Evolutionary conservation across 805 yeast genomes (phyloP).

Genomic region (Metschnikowia amazonensis): DNA sequence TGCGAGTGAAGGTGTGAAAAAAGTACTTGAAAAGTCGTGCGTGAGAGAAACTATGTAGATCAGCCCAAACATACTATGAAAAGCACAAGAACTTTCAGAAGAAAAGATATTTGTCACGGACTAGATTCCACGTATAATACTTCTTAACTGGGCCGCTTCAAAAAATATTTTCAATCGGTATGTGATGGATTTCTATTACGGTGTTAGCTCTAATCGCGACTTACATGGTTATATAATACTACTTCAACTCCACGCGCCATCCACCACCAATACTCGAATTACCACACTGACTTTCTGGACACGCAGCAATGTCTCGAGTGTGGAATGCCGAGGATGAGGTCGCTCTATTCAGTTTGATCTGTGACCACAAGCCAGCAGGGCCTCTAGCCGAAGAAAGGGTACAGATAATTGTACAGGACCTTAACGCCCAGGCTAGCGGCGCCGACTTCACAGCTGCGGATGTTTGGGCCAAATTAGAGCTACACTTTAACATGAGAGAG

Average conservation of each 20-base stretch:
- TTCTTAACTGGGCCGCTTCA: no score
- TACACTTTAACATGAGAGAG: slow-evolving; percentile 53
- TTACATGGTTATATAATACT: neutral
- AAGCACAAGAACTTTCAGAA: neutral
- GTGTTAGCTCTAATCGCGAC: neutral
- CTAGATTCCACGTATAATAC: no score
- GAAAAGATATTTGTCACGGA: neutral
- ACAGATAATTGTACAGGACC: slow-evolving; percentile 37
- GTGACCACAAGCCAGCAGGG: slow-evolving; percentile 71
- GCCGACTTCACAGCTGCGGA: slow-evolving; percentile 42
- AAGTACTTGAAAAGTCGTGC: slow-evolving; percentile 16
- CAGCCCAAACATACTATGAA: neutral
- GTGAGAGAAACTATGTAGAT: slow-evolving; percentile 6
- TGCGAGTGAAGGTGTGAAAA: slow-evolving; percentile 5
- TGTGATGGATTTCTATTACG: neutral
- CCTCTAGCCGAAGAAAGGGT: slow-evolving; percentile 41
- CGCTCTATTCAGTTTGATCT: slow-evolving; percentile 54
- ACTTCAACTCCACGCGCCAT: neutral
- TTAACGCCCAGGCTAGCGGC: slow-evolving; percentile 26
- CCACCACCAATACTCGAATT: neutral
- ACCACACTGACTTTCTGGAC: neutral
- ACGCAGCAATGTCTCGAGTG: slow-evolving; percentile 1
- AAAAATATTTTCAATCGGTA: neutral
- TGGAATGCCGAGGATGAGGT: slow-evolving; percentile 67
- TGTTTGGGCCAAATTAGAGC: slow-evolving; percentile 53